These are phyloP conservation scores for Bombardia bombarda DNA, from an alignment of 495 filamentous ascomycete species.

Conservation along the genomic window DNA sequence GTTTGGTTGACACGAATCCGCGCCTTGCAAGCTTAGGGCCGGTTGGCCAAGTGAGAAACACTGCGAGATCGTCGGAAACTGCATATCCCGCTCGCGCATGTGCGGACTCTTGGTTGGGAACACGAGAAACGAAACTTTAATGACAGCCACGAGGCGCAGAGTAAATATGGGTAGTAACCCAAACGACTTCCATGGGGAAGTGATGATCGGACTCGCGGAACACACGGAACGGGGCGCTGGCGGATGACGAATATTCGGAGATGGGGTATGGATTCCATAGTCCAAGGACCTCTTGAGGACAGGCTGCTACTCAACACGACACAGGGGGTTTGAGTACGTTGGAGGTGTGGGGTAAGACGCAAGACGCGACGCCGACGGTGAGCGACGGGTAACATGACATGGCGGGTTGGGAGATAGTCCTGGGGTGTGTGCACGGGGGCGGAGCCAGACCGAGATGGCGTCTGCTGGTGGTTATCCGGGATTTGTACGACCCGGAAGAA, in stretches of 20 bases:
- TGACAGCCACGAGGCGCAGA: background rate
- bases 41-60: background rate
- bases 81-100: slow-evolving; percentile 13
- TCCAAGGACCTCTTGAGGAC: background rate
- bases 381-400: background rate
- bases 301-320: too few relatives aligned
- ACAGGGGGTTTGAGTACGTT: too few relatives aligned
- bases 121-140: background rate
- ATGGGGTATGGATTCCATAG: too few relatives aligned
- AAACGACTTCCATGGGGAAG: background rate
- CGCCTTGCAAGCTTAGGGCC: background rate
- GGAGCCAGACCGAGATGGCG: background rate
- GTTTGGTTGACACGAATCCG: too few relatives aligned
- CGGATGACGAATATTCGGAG: background rate
- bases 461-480: background rate
- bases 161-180: background rate
- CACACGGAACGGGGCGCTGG: background rate
- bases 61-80: slow-evolving; percentile 9
- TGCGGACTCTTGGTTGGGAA: slow-evolving; percentile 5
- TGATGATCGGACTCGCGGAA: background rate
- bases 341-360: slow-evolving; percentile 3
- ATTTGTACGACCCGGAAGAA: too few relatives aligned
- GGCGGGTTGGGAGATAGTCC: background rate
- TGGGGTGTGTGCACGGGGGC: background rate
- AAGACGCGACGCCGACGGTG: slow-evolving; percentile 1